Conservation (phyloP, 768 basidiomycete species). For the Vararia minispora region DNA sequence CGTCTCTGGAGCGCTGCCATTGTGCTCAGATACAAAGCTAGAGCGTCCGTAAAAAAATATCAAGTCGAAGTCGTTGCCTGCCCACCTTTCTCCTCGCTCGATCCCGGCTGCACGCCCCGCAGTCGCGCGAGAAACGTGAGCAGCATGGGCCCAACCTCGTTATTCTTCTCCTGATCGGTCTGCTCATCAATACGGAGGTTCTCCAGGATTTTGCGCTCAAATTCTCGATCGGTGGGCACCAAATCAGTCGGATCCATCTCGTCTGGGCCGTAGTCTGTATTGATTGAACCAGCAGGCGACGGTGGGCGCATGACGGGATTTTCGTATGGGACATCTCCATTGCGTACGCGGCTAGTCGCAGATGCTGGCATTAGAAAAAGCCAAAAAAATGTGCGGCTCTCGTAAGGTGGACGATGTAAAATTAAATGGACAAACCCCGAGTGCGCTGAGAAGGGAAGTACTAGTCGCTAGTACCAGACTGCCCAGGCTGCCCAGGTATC, state of each 20-base stretch:
- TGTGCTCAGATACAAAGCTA: constrained; percentile 1
- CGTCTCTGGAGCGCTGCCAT: constrained; percentile 26
- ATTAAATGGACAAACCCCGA: too few relatives aligned
- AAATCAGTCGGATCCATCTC: constrained; percentile 31
- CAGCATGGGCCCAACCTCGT: constrained; percentile 23
- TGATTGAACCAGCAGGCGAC: constrained; percentile 36
- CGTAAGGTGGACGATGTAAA: not conserved
- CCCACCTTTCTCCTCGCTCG: constrained; percentile 29
- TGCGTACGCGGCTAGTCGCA: constrained; percentile 11
- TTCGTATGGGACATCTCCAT: constrained; percentile 24
- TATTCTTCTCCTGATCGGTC: constrained; percentile 27
- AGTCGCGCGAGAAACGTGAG: constrained; percentile 15
- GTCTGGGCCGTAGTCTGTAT: constrained; percentile 35
- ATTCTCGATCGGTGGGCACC: constrained; percentile 26
- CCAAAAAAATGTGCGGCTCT: not conserved
- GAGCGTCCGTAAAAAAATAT: not conserved
- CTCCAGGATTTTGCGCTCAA: constrained; percentile 25
- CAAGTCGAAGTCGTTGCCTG: not conserved
- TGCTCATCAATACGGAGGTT: constrained; percentile 24
- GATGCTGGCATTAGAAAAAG: constrained; percentile 1
- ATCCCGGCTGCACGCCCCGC: constrained; percentile 18
- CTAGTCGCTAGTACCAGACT: too few relatives aligned
- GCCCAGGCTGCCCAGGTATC: too few relatives aligned
- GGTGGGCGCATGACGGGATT: constrained; percentile 34
- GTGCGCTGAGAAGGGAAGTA: too few relatives aligned